phyloP scores from a whole-genome alignment of 106 monocot species.

The Amphibolis antarctica region DNA sequence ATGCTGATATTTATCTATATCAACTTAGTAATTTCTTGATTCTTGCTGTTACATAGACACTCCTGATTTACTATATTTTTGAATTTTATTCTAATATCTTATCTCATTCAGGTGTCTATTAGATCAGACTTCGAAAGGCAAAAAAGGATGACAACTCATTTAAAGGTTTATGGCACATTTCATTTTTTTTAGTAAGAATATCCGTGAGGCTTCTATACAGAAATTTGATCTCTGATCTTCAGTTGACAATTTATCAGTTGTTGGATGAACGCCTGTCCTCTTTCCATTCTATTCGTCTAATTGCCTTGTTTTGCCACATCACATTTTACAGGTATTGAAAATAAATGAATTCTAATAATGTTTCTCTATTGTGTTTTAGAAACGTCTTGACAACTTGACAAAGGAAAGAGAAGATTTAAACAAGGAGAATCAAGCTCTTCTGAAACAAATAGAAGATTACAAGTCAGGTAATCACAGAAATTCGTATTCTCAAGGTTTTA shows the following conservation, averaged over 20 bases:
- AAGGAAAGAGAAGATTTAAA: slow-evolving; percentile 69
- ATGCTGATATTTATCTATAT: not conserved
- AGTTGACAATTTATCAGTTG: too few species aligned
- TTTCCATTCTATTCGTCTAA: too few species aligned
- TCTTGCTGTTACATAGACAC: too few species aligned
- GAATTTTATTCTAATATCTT: not conserved
- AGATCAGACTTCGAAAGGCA: slow-evolving; percentile 55
- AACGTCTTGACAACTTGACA: slow-evolving; percentile 26
- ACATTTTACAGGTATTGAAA: not conserved
- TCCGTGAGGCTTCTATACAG: too few species aligned
- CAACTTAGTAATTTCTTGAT: too few species aligned
- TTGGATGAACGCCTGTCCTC: too few species aligned
- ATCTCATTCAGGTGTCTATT: slow-evolving; percentile 28
- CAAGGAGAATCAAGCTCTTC: slow-evolving; percentile 58
- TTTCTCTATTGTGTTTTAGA: slow-evolving; percentile 30
- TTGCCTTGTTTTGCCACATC: not conserved
- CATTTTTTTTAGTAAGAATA: not conserved
- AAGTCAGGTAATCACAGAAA: slow-evolving; percentile 42
- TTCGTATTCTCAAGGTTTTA: not conserved
- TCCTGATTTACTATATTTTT: not conserved
- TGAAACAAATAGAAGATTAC: slow-evolving; percentile 66
- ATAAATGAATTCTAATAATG: not conserved
- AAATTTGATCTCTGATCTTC: too few species aligned
- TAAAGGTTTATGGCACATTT: slow-evolving; percentile 34
- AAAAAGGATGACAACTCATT: slow-evolving; percentile 15